These are phyloP conservation scores for Thymus mandschuricus DNA, from an alignment of 257 asterid species.

Conservation along the genomic window DNA sequence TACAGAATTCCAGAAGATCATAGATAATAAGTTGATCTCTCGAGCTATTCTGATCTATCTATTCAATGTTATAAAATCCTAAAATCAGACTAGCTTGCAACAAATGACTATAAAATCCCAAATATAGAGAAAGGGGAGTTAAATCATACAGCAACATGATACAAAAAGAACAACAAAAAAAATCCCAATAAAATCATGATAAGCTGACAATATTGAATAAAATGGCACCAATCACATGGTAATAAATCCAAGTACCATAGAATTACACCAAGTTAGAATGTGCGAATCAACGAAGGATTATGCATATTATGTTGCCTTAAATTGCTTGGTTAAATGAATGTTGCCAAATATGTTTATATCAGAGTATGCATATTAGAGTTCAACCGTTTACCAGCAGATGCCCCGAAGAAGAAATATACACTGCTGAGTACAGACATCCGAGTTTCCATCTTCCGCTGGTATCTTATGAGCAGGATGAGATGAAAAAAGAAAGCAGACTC, in stretches of 20 bases:
- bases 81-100: neutral
- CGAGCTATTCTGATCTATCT: neutral
- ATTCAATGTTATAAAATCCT: neutral
- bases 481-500: neutral
- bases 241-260: neutral
- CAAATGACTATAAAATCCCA: neutral
- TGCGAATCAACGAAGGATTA: neutral
- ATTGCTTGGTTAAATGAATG: constrained; percentile 17
- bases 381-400: neutral
- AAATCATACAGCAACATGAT: neutral
- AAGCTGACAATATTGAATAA: neutral
- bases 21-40: neutral
- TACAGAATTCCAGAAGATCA: neutral
- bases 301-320: neutral
- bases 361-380: neutral
- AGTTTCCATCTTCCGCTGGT: neutral
- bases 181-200: neutral
- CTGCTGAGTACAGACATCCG: neutral
- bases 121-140: constrained; percentile 3
- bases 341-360: constrained; percentile 9
- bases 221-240: neutral
- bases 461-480: neutral
- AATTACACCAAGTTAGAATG: constrained; percentile 9
- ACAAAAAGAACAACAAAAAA: constrained; percentile 1
- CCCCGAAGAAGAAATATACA: constrained; percentile 19